These are phyloP conservation scores for Leccinum olivaceopallidum DNA, from an alignment of 768 basidiomycete species.

Conservation along the genomic window DNA sequence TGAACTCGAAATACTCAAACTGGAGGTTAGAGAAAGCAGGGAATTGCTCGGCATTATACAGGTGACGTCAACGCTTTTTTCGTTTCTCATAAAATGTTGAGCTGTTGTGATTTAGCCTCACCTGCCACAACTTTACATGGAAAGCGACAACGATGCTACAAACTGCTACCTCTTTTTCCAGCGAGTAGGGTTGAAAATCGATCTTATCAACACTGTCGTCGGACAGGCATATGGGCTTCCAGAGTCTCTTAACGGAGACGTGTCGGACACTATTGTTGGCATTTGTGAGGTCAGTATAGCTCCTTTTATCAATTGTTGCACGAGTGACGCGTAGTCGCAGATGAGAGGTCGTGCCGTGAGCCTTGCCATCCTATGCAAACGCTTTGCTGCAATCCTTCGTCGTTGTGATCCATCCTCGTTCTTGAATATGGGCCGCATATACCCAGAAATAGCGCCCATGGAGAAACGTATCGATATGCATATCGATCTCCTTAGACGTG, in stretches of 20 bases:
- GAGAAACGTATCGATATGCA: slow-evolving; percentile 94
- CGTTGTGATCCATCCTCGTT: slow-evolving; percentile 84
- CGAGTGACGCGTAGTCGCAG: slow-evolving; percentile 36
- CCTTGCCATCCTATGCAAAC: slow-evolving; percentile 82
- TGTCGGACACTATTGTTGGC: slow-evolving; percentile 87
- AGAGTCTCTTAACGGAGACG: slow-evolving; percentile 77
- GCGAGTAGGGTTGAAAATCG: slow-evolving; percentile 81
- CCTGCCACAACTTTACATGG: slow-evolving; percentile 86
- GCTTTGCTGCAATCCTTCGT: slow-evolving; percentile 83
- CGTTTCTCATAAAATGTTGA: slow-evolving; percentile 1
- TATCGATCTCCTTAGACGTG: slow-evolving; percentile 76
- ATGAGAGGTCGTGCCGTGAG: slow-evolving; percentile 83
- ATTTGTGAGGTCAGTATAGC: slow-evolving; percentile 76
- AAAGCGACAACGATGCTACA: slow-evolving; percentile 87
- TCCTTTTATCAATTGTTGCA: not conserved
- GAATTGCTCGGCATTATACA: slow-evolving; percentile 85
- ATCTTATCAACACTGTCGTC: slow-evolving; percentile 81
- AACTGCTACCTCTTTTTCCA: slow-evolving; percentile 92
- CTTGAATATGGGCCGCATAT: slow-evolving; percentile 80
- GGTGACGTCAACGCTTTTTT: slow-evolving; percentile 38
- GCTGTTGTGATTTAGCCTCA: slow-evolving; percentile 60
- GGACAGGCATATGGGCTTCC: slow-evolving; percentile 84
- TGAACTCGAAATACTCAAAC: slow-evolving; percentile 82
- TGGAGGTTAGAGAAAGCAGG: slow-evolving; percentile 80
- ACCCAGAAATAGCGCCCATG: slow-evolving; percentile 80